Base-by-base conservation (phyloP, 305 asterid genomes). In the Andrographis paniculata region DNA sequence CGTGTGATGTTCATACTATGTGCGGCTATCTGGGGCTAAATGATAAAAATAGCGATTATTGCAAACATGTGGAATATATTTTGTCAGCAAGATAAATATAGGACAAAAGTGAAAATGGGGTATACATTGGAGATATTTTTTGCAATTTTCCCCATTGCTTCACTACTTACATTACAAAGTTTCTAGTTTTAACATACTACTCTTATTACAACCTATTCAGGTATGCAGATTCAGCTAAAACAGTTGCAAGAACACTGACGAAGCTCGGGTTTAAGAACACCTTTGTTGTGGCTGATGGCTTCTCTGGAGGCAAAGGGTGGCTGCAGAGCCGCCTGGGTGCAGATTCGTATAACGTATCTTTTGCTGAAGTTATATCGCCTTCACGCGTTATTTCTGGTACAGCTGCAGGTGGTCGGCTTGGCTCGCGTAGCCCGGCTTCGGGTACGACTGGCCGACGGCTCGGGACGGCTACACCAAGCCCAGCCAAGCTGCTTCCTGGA, bases 281-380 rank as follows among this genome's bases (percentile, higher is more conserved):
- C 52, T 91, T 95, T 94, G 56, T 73, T 38, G 77, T 91, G 66
- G 50, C 53, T 8, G 95, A 79, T 71, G 98, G 98, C 50, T 86
- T 91, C 79, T 80, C 94, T 0, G 95, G 98, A 50, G 49, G 94
- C 72, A 74, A 70, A 55, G 95, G 98, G 14, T 91, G 98, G 98
- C 55, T 80, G 60, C 96, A 83, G 70, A 91, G 96, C 66, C 72
- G 75, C 14, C 57, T 91, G 21, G 98, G 95, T 56, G 53, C 82
- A 31, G 96, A 91, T 72, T 63, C 96, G 0, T 78, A 80, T 42
- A 86, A 70, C 21, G 4, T 83, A 5, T 75, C 96, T 8, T 76
- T 82, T 41, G 76, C 89, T 14, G 74, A 91, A 68, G 69, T 86
- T 20, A n/a, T 91, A 52, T 80, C 93, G 31, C 94, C 95, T 1